Evolutionary conservation across 78 protist genomes (phyloP).

Genomic region (Dictyostelium citrinum): DNA sequence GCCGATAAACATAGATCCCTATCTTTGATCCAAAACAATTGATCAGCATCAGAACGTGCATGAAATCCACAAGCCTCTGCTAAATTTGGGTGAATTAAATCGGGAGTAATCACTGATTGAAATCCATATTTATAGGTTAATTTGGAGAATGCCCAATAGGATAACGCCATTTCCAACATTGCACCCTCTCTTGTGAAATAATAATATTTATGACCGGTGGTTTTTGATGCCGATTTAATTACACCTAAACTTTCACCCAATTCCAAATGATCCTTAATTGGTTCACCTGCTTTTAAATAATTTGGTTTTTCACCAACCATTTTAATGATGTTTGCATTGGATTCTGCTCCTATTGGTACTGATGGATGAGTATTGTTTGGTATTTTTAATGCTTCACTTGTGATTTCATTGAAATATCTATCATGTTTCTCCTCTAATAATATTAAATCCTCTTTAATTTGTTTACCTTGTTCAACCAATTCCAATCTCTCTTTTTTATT

Average conservation of each 20-base stretch:
- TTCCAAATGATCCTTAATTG: slow-evolving; percentile 50
- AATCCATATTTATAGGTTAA: slow-evolving; percentile 33
- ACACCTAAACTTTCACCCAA: slow-evolving; percentile 24
- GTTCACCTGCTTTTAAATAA: background rate
- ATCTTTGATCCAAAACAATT: slow-evolving; percentile 30
- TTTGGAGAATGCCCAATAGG: slow-evolving; percentile 62
- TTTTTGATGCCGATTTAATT: slow-evolving; percentile 7
- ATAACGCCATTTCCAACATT: slow-evolving; percentile 80
- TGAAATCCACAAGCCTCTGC: slow-evolving; percentile 86
- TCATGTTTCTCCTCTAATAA: slow-evolving; percentile 18
- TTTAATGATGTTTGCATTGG: background rate
- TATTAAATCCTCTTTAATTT: background rate
- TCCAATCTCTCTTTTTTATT: background rate
- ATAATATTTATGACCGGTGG: slow-evolving; percentile 60
- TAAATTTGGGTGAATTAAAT: slow-evolving; percentile 55
- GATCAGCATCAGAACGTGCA: slow-evolving; percentile 73
- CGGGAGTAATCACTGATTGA: slow-evolving; percentile 77
- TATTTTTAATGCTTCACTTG: slow-evolving; percentile 49
- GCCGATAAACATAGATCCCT: slow-evolving; percentile 82
- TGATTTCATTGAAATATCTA: background rate
- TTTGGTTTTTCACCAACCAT: slow-evolving; percentile 35
- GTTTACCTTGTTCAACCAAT: slow-evolving; percentile 47
- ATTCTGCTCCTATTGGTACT: slow-evolving; percentile 36
- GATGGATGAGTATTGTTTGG: slow-evolving; percentile 75
- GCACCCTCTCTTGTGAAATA: slow-evolving; percentile 65